These are phyloP conservation scores for Scleromitrula shiraiana DNA, from an alignment of 2,329 filamentous ascomycete genomes.

Conservation along the genomic window DNA sequence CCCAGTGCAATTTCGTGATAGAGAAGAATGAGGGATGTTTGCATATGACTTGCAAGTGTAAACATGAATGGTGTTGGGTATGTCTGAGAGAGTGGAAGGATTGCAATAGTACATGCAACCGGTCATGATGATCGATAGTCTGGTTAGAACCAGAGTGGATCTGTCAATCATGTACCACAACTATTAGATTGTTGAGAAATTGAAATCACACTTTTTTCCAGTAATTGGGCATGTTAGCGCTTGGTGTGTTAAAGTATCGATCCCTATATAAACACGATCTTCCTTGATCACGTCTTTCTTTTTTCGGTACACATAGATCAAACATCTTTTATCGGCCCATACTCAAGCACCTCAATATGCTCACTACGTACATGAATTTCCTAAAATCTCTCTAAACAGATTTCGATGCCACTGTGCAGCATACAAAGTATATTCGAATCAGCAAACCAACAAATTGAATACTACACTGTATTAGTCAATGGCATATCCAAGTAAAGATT, in stretches of 20 bases:
- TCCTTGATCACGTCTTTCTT: background rate
- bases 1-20: slow-evolving; percentile 21
- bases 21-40: slow-evolving; percentile 25
- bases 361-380: no score
- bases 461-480: no score
- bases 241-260: background rate
- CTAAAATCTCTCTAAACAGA: no score
- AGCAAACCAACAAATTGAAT: no score
- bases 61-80: slow-evolving; percentile 24
- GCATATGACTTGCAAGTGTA: slow-evolving; percentile 28
- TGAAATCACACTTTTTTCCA: background rate
- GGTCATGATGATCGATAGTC: background rate
- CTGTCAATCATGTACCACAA: background rate
- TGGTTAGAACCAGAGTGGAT: background rate
- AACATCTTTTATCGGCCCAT: no score
- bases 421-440: no score
- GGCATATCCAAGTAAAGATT: no score
- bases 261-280: background rate
- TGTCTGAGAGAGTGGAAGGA: slow-evolving; percentile 19
- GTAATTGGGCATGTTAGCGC: background rate
- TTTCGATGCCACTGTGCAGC: no score
- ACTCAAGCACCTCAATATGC: no score
- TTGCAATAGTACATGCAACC: slow-evolving; percentile 16
- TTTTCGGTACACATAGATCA: background rate
- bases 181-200: background rate